Evolutionary conservation across 371 early-diverging fungal species (phyloP).

Genomic region (Synchytrium microbalum): DNA sequence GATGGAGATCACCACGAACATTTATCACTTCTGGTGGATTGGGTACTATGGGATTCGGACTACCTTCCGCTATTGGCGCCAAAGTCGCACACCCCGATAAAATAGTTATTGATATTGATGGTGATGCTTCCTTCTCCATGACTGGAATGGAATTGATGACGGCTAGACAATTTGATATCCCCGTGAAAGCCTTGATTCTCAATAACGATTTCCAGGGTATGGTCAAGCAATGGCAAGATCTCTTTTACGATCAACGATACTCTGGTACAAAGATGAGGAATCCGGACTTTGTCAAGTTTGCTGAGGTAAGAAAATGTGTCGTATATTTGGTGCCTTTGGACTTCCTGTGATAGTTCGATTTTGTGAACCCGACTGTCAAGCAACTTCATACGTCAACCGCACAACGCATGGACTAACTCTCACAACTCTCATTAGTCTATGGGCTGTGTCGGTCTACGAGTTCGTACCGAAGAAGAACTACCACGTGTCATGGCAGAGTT

Average conservation of each 20-base stretch:
- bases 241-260: conserved; percentile 92
- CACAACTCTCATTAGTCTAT: conserved; percentile 51
- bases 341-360: conserved; percentile 4
- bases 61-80: conserved; percentile 92
- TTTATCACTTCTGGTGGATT: conserved; percentile 92
- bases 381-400: too few species aligned
- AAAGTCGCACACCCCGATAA: conserved; percentile 86
- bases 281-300: conserved; percentile 96
- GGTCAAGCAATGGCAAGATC: conserved; percentile 98
- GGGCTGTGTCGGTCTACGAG: conserved; percentile 82
- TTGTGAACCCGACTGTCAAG: background rate
- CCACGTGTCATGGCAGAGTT: conserved; percentile 85
- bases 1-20: conserved; percentile 84
- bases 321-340: background rate
- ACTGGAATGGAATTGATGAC: conserved; percentile 96
- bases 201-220: conserved; percentile 99
- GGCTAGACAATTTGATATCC: conserved; percentile 90
- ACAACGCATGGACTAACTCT: background rate
- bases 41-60: conserved; percentile 96
- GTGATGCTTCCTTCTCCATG: conserved; percentile 96
- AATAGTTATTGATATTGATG: conserved; percentile 93
- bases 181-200: conserved; percentile 87
- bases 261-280: conserved; percentile 90
- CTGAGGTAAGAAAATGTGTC: conserved; percentile 54
- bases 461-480: conserved; percentile 71